phyloP scores from a whole-genome alignment of 352 stramenopile species.

The Pythium utonaiense region DNA sequence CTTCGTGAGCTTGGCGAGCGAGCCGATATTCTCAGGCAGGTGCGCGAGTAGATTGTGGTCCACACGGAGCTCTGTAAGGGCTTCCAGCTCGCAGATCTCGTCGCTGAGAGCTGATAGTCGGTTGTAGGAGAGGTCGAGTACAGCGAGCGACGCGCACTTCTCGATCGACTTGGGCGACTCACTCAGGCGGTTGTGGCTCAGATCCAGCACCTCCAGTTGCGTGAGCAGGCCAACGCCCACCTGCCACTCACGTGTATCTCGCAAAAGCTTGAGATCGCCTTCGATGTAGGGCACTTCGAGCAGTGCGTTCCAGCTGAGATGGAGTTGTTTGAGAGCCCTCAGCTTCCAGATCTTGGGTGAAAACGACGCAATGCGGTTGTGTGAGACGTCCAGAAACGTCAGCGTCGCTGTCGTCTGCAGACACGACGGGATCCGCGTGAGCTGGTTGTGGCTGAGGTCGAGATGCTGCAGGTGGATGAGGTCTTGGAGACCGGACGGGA shows the following conservation, averaged over 20 bases:
- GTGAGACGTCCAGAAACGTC: conserved; percentile 36
- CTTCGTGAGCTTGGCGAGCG: conserved; percentile 33
- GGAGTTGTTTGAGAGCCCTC: conserved; percentile 33
- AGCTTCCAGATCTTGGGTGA: conserved; percentile 72
- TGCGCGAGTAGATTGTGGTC: conserved; percentile 38
- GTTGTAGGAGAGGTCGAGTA: conserved; percentile 58
- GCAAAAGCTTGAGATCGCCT: conserved; percentile 62
- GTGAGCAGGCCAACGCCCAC: conserved; percentile 51
- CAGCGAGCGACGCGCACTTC: conserved; percentile 35
- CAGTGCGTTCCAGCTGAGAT: conserved; percentile 54
- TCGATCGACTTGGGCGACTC: conserved; percentile 46
- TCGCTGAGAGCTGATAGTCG: conserved; percentile 30
- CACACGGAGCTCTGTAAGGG: conserved; percentile 35
- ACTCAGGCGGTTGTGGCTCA: conserved; percentile 53
- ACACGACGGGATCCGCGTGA: conserved; percentile 56
- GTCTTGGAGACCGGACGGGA: conserved; percentile 75
- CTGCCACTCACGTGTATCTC: conserved; percentile 73
- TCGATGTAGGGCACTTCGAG: conserved; percentile 57
- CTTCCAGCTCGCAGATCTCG: conserved; percentile 36
- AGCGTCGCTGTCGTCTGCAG: conserved; percentile 61
- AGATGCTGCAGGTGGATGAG: conserved; percentile 48
- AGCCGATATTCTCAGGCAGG: conserved; percentile 41
- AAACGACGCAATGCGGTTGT: conserved; percentile 59
- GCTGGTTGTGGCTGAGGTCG: conserved; percentile 55
- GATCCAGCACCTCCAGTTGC: conserved; percentile 35